Evolutionary conservation across 768 basidiomycete genomes (phyloP).

Genomic region (Leccinum disarticulatum): DNA sequence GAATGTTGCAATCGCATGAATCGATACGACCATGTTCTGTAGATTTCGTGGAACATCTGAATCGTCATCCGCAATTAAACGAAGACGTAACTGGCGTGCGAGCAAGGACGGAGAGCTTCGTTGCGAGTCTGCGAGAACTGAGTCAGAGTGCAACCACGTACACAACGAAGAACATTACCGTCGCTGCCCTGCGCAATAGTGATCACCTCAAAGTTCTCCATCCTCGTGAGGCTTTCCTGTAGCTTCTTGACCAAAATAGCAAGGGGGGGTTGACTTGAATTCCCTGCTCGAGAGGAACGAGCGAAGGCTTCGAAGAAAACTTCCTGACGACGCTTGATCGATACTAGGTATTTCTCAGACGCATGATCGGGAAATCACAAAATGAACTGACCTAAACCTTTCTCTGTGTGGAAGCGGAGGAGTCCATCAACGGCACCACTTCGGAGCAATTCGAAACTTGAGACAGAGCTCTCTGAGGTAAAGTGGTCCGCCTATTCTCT

Average conservation of each 20-base stretch:
- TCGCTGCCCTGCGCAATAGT: slow-evolving; percentile 83
- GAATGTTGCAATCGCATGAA: slow-evolving; percentile 97
- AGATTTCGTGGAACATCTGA: slow-evolving; percentile 84
- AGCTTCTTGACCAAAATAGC: slow-evolving; percentile 88
- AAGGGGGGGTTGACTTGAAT: slow-evolving; percentile 56
- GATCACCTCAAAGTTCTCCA: slow-evolving; percentile 95
- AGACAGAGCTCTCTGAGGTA: slow-evolving; percentile 74
- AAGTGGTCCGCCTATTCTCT: slow-evolving; percentile 81
- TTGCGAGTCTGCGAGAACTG: slow-evolving; percentile 64
- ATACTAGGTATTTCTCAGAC: slow-evolving; percentile 45
- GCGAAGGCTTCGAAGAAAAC: slow-evolving; percentile 80
- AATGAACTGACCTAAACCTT: slow-evolving; percentile 34
- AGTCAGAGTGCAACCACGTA: slow-evolving; percentile 6
- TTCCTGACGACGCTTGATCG: slow-evolving; percentile 64
- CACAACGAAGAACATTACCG: slow-evolving; percentile 43
- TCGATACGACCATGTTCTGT: slow-evolving; percentile 92
- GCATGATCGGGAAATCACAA: background rate
- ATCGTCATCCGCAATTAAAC: slow-evolving; percentile 86
- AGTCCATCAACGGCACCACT: slow-evolving; percentile 90
- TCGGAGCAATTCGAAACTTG: slow-evolving; percentile 93
- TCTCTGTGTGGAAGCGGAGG: slow-evolving; percentile 77
- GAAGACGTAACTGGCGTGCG: slow-evolving; percentile 88
- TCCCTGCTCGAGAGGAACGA: slow-evolving; percentile 46
- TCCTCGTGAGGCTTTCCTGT: slow-evolving; percentile 91
- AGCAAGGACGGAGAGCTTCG: slow-evolving; percentile 88